A percentile compares a stretch with the other conserved stretches of the same genome.
phyloP scores from a whole-genome alignment of 768 basidiomycete species.

The Coprinellus aureogranulatus region DNA sequence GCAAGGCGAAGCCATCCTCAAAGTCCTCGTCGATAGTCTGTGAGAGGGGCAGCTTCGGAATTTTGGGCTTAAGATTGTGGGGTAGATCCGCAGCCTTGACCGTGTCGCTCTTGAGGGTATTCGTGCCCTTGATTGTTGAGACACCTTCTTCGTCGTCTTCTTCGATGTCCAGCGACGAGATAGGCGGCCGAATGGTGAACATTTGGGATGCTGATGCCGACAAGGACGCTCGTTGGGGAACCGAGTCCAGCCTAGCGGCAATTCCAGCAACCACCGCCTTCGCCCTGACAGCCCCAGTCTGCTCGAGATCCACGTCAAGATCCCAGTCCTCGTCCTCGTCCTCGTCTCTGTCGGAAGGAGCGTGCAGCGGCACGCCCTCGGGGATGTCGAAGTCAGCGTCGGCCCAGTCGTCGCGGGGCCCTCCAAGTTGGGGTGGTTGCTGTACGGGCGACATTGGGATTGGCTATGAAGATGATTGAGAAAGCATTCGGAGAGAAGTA shows the following conservation, averaged over 20 bases:
- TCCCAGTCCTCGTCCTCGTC: slow-evolving; percentile 86
- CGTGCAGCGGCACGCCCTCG: slow-evolving; percentile 66
- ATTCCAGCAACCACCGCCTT: slow-evolving; percentile 37
- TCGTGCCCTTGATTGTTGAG: slow-evolving; percentile 75
- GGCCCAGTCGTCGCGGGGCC: slow-evolving; percentile 80
- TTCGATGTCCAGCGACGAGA: slow-evolving; percentile 44
- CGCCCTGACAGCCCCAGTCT: slow-evolving; percentile 52
- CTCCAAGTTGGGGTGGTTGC: slow-evolving; percentile 50
- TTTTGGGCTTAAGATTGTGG: slow-evolving; percentile 27
- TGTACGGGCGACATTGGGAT: slow-evolving; percentile 57
- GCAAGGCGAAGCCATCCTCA: slow-evolving; percentile 79
- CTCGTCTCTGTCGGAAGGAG: slow-evolving; percentile 63
- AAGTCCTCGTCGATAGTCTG: slow-evolving; percentile 70
- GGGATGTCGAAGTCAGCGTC: slow-evolving; percentile 86
- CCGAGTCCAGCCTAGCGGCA: slow-evolving; percentile 34
- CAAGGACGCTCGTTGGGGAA: slow-evolving; percentile 12
- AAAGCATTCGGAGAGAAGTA: slow-evolving; percentile 5
- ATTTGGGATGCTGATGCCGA: slow-evolving; percentile 36
- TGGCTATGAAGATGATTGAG: not conserved
- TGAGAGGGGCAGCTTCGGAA: slow-evolving; percentile 29
- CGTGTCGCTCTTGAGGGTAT: slow-evolving; percentile 30
- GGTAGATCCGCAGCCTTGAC: slow-evolving; percentile 66
- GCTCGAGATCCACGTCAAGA: slow-evolving; percentile 65
- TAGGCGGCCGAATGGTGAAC: slow-evolving; percentile 68
- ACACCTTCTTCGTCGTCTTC: slow-evolving; percentile 80